Base-by-base conservation (phyloP, 805 yeast genomes). In the Yamadazyma tumulicola region DNA sequence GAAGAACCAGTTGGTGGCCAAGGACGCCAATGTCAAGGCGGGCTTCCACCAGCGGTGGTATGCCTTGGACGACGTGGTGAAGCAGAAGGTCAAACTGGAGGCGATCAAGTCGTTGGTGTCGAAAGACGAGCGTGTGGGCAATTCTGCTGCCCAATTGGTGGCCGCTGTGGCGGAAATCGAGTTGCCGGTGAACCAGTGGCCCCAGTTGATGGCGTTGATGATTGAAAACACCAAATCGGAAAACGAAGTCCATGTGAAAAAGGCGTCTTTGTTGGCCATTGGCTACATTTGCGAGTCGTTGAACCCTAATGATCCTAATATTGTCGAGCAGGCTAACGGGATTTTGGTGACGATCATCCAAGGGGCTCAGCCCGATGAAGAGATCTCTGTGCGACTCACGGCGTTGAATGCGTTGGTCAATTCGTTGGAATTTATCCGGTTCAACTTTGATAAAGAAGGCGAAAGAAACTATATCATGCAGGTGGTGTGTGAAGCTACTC, bases 401-500 rank as follows among this genome's bases (percentile, higher is more conserved):
- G 98, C 98, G 1, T 71, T 93, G 47, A 85, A 85, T 54, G 96
- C 98, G 2, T 74, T 93, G 42, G 94, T 85, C 28, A 85, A 84
- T 63, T 88, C 97, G 19, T 74, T 93, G 48, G 94, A 82, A 46
- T 93, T 91, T 59, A 87, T 93, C 61, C 79, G 83, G 42, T 74
- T 72, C 52, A 93, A 93, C 63, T 93, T 93, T 69, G 88, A 80
- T 49, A 75, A 84, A 40, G 97, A 91, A 55, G 94, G 93, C 41
- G 98, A 93, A 69, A 78, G 98, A 55, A 89, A 93, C 59, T 88
- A 84, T 62, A 85, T 93, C 59, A 93, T 93, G 98, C 96, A 88
- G 69, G 97, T 93, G 27, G 97, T 93, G 11, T 93, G 98, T 65
- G 97, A 93, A 64, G 96, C 97, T 12, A 89, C 98, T n/a, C 96